Conservation (phyloP, 1,284 basidiomycete genomes). For the Ceratobasidium sp. region DNA sequence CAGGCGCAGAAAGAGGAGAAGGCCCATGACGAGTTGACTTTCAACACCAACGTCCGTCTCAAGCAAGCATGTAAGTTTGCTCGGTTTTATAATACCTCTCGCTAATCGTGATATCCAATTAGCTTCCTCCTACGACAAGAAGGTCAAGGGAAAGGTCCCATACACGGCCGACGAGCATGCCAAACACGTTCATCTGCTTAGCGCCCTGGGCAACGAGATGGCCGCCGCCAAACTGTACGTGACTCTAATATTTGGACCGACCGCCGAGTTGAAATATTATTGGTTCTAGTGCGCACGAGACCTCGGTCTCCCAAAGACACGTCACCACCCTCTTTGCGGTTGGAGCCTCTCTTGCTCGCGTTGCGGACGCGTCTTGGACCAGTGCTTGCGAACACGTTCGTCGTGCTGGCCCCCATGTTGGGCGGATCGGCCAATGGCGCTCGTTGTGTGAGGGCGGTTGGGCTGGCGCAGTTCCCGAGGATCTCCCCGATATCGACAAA, state of each 20-base stretch:
- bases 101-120: slow-evolving; percentile 12
- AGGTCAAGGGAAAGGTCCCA: slow-evolving; percentile 74
- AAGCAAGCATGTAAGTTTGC: slow-evolving; percentile 72
- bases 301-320: slow-evolving; percentile 70
- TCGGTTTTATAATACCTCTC: not conserved
- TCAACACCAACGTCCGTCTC: slow-evolving; percentile 74
- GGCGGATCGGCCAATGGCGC: slow-evolving; percentile 74
- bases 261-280: too few relatives aligned
- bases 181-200: slow-evolving; percentile 77
- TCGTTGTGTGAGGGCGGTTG: slow-evolving; percentile 78
- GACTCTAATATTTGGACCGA: not conserved
- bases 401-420: slow-evolving; percentile 70
- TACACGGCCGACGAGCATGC: slow-evolving; percentile 78
- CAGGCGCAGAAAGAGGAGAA: slow-evolving; percentile 76
- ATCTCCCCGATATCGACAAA: slow-evolving; percentile 61
- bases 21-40: slow-evolving; percentile 74
- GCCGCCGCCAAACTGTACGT: slow-evolving; percentile 80
- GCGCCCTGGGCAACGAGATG: slow-evolving; percentile 77
- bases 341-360: slow-evolving; percentile 69
- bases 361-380: slow-evolving; percentile 81
- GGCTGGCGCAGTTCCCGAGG: slow-evolving; percentile 66
- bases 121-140: slow-evolving; percentile 80
- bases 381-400: slow-evolving; percentile 76
- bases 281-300: slow-evolving; percentile 58
- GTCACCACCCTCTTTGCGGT: slow-evolving; percentile 67